Conservation (phyloP, 2,329 filamentous ascomycete species). For the Trichophyton benhamiae region DNA sequence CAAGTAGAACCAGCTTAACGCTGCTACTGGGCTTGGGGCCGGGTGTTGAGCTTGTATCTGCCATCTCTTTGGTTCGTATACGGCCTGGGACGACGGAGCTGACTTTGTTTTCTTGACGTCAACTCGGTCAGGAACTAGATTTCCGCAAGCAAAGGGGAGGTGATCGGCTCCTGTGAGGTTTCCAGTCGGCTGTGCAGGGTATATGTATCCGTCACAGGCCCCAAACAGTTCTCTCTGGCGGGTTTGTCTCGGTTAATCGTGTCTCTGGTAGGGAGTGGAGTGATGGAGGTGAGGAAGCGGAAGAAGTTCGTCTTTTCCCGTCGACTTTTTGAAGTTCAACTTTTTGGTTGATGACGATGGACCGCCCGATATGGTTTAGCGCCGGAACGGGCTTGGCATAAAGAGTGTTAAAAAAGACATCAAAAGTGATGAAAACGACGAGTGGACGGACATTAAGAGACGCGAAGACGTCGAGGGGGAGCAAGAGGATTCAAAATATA, state of each 20-base stretch:
- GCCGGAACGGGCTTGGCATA: not conserved
- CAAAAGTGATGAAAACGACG: not conserved
- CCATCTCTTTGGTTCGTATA: constrained; percentile 40
- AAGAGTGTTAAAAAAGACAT: not conserved
- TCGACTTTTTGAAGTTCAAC: not conserved
- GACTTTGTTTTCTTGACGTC: not conserved
- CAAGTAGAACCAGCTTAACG: constrained; percentile 95
- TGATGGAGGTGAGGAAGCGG: not conserved
- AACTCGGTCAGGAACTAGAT: not conserved
- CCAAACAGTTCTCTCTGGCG: not conserved
- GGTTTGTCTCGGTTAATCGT: not conserved
- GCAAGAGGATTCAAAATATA: not conserved
- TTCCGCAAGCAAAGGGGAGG: not conserved
- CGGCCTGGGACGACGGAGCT: not conserved
- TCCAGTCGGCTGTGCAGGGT: not conserved
- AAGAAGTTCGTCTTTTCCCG: not conserved
- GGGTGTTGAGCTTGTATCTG: constrained; percentile 52
- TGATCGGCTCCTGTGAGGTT: not conserved
- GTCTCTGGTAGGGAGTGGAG: not conserved
- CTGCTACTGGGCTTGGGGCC: constrained; percentile 95
- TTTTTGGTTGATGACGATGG: constrained; percentile 1
- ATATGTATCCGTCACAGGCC: not conserved
- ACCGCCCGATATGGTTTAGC: constrained; percentile 1
- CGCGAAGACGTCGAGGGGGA: not conserved
- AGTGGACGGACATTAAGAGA: not conserved